Evolutionary conservation across 169 alveolate genomes (phyloP), one percentile per base, ranked within the genome.

Genomic region (Plasmodium gonderi): DNA sequence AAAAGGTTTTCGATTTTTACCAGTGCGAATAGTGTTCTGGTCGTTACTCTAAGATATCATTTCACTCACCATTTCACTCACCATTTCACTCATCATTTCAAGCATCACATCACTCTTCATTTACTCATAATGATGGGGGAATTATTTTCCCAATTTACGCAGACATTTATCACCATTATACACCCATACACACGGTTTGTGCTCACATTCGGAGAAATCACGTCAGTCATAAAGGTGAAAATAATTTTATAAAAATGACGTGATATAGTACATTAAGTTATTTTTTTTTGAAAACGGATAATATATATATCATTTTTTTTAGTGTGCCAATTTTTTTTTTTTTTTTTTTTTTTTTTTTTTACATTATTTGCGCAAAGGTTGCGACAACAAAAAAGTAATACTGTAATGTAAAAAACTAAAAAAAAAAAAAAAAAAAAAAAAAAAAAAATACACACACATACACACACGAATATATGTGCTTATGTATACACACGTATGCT

Each of bases 381-480:
- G 72, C 26, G 72, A 60, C 72, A 60, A 60, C 72, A 36, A 60
- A 60, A 60, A n/a, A n/a, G n/a, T n/a, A n/a, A n/a, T n/a, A n/a
- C n/a, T n/a, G n/a, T n/a, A n/a, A n/a, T n/a, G n/a, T n/a, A n/a
- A n/a, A n/a, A n/a, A n/a, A n/a, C n/a, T n/a, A n/a, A n/a, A 60
- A 60, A 20, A 5, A 36, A 17, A 36, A 36, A 12, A 36, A 23
- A 5, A 12, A 60, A 29, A n/a, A 14, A n/a, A n/a, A 36, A 4
- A 60, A 60, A 36, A 60, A 2, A 60, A 20, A 23, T 20, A 36
- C 26, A 60, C 72, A 20, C 72, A 60, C 38, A n/a, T n/a, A n/a
- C n/a, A n/a, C n/a, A n/a, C n/a, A n/a, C n/a, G n/a, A n/a, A n/a
- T n/a, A n/a, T 60, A 60, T 60, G 36, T 60, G 72, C n/a, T 29